A percentile compares a stretch with the other conserved stretches of the same genome.
phyloP scores from a whole-genome alignment of 2,329 filamentous ascomycete genomes.

The Ceratocystiopsis brevicomis region DNA sequence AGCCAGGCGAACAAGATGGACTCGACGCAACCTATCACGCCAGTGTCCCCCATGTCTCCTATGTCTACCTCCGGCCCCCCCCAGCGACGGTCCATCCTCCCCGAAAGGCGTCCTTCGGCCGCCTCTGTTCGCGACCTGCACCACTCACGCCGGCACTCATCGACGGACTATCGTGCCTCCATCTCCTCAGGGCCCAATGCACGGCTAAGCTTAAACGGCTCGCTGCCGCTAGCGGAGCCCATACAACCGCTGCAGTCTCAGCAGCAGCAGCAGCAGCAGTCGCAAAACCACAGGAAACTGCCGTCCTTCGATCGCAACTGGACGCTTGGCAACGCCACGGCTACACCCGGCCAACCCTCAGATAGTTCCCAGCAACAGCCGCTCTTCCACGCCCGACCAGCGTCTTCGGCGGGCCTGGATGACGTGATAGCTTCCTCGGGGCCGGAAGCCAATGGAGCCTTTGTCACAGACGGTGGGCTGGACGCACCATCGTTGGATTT shows the following conservation, averaged over 20 bases:
- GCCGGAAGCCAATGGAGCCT: too few species aligned
- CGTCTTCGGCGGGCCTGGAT: conserved; percentile 33
- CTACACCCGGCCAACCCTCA: conserved; percentile 1
- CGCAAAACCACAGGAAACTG: conserved; percentile 34
- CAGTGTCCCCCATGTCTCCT: conserved; percentile 15
- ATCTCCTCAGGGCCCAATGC: conserved; percentile 8
- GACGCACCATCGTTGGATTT: conserved; percentile 40
- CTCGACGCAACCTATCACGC: conserved; percentile 21
- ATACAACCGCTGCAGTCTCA: not conserved
- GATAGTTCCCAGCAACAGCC: conserved; percentile 11
- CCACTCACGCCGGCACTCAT: conserved; percentile 74
- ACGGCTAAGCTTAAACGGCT: too few species aligned
- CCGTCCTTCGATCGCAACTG: conserved; percentile 53
- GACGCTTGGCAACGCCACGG: conserved; percentile 38
- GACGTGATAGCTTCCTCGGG: conserved; percentile 17
- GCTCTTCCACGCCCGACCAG: conserved; percentile 19
- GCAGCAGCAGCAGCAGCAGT: not conserved
- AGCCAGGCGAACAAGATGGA: conserved; percentile 31
- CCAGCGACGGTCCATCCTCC: conserved; percentile 20
- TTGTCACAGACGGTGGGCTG: conserved; percentile 15
- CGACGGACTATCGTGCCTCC: conserved; percentile 48
- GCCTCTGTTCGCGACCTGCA: conserved; percentile 67
- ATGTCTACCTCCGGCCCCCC: conserved; percentile 15
- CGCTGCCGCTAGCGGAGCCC: conserved; percentile 15
- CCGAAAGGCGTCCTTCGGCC: conserved; percentile 51